Evolutionary conservation across 2,329 filamentous ascomycete species (phyloP), one percentile per base, ranked within the genome.

Genomic region (Alternaria tenuissima): DNA sequence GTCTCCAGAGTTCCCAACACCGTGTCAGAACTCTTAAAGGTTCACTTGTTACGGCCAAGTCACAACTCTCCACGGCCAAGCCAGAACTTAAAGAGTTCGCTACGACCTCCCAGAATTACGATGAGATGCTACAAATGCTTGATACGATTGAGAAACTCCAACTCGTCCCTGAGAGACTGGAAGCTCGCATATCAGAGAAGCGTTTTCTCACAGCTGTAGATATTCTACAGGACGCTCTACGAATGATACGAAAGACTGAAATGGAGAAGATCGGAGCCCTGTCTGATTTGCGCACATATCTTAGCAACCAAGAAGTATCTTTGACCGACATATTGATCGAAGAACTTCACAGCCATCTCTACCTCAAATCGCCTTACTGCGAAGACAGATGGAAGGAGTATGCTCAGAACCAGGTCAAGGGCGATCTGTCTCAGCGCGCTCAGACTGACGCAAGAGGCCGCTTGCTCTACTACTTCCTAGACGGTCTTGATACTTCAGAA

Each of bases 281-380:
- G 70, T 89, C 87, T 58, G 95, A 99, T 69, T 81, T 99, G 66
- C 88, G 93, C 57, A 89, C 89, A 70, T 98, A 98, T 73, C 88
- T 99, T 59, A 89, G 89, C 60, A 98, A 97, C 74, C 96, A 99
- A 76, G 95, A 99, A 80, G 91, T 90, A 28, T 89, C 92, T 0
- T 81, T 99, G 64, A 94, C 94, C 73, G 95, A 99, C 74, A 98
- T 98, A 54, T 78, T 99, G 57, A 89, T 98, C n/a, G 95, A 99
- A 76, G 95, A 99, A 78, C 84, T 99, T 34, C 95, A 99, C 76
- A 95, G 96, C 76, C 95, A 99, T 79, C 85, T 99, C 4, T 99
- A 99, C 75, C 87, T 99, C 39, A 98, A 98, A 77, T 98, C 94
- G 4, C 95, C 94, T 0, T 99, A 99, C 76, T 98, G 94, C 75